phyloP scores from a whole-genome alignment of 495 filamentous ascomycete species.

The Tuber microsphaerosporum region DNA sequence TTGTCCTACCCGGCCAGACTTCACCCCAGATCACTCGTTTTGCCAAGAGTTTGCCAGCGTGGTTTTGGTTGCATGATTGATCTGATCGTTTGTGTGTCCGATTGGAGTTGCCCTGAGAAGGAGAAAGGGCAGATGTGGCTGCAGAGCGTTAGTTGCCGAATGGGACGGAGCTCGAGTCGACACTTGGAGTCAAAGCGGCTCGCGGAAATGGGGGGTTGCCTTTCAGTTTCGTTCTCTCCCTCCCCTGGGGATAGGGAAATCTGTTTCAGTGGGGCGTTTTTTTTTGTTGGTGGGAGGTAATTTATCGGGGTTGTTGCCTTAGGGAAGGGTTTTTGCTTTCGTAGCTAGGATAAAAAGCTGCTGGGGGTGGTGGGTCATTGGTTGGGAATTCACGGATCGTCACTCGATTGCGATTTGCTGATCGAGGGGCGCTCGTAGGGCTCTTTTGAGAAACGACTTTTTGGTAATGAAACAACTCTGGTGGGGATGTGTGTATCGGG shows the following conservation, averaged over 20 bases:
- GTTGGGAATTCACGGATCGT: not conserved
- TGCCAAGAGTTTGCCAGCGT: slow-evolving; percentile 4
- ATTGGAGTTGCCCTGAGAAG: slow-evolving; percentile 1
- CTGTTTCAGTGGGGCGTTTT: not conserved
- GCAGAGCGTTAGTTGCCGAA: not conserved
- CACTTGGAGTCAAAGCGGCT: not conserved
- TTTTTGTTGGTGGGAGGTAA: not conserved
- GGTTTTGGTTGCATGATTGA: not conserved
- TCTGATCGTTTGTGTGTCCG: not conserved
- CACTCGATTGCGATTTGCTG: slow-evolving; percentile 2
- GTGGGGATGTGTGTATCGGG: not conserved
- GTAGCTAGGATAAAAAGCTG: not conserved
- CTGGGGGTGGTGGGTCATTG: not conserved
- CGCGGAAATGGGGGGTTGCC: not conserved
- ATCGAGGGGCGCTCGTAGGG: not conserved
- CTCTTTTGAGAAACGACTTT: not conserved
- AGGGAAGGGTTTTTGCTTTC: not conserved
- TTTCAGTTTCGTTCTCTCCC: not conserved
- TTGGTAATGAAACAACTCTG: not conserved
- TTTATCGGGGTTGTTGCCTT: slow-evolving; percentile 1
- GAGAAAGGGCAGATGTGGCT: not conserved
- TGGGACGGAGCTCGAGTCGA: not conserved
- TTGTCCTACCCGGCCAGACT: not conserved
- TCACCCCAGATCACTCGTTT: not conserved
- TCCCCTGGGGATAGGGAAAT: not conserved